Percentiles rank a stretch among this genome's conserved stretches.
Evolutionary conservation across 306 rosid genomes (phyloP).

Genomic region (Pterocarpus macrocarpus): DNA sequence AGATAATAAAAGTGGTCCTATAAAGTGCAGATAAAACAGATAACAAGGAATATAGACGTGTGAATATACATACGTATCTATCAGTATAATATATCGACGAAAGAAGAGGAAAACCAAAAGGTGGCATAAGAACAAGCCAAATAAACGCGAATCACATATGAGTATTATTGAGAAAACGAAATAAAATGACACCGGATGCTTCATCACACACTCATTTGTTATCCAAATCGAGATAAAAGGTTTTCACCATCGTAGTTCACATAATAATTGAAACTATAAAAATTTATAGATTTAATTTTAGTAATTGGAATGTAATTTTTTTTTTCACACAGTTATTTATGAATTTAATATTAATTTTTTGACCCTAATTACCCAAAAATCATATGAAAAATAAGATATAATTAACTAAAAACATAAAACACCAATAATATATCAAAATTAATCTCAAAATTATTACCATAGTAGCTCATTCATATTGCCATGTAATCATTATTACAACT

Average conservation of each 20-base stretch:
- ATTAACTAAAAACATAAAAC: too few species aligned
- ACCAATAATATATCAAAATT: background rate
- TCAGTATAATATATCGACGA: background rate
- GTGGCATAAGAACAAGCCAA: background rate
- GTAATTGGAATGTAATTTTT: too few species aligned
- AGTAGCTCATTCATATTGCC: conserved; percentile 21
- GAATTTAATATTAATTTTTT: too few species aligned
- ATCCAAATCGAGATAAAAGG: background rate
- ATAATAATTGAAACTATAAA: too few species aligned
- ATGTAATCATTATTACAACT: conserved; percentile 20
- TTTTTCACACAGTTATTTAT: too few species aligned
- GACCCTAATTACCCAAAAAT: too few species aligned
- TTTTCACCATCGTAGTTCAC: too few species aligned
- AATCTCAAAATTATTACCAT: background rate
- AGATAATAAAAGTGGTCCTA: conserved; percentile 49
- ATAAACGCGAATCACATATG: background rate
- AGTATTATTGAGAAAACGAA: conserved; percentile 39
- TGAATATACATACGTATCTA: conserved; percentile 29
- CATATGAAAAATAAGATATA: too few species aligned
- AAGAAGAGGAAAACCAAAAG: conserved; percentile 3
- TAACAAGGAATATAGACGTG: conserved; percentile 5
- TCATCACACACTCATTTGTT: conserved; percentile 40
- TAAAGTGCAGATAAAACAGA: conserved; percentile 21
- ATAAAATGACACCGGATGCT: conserved; percentile 52
- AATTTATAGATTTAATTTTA: too few species aligned